These are phyloP conservation scores for Asterochloris erici DNA, from an alignment of 139 green algal species.

Conservation along the genomic window DNA sequence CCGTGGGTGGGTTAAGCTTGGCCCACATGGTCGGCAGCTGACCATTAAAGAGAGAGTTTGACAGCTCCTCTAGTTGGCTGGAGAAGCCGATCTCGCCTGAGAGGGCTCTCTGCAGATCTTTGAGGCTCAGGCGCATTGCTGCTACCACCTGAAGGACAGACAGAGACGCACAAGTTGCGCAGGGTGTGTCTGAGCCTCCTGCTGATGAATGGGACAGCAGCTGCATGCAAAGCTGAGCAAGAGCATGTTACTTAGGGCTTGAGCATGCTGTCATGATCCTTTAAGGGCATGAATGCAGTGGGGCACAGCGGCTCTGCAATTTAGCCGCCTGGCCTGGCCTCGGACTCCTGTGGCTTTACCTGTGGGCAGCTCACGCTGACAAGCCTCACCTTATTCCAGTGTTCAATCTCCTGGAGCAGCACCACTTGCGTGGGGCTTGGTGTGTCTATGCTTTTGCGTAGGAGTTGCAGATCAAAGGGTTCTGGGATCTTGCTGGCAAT, in stretches of 20 bases:
- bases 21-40: constrained; percentile 75
- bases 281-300: no score
- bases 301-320: no score
- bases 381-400: constrained; percentile 58
- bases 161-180: not conserved
- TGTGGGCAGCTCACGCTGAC: no score
- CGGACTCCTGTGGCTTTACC: no score
- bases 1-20: constrained; percentile 64
- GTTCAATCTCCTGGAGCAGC: constrained; percentile 82
- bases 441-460: constrained; percentile 68
- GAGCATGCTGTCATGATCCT: no score
- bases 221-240: not conserved
- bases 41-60: constrained; percentile 68
- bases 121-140: constrained; percentile 64
- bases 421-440: constrained; percentile 66
- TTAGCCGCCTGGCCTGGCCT: no score
- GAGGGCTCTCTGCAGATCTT: constrained; percentile 72
- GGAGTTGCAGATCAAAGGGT: constrained; percentile 76
- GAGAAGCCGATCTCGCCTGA: constrained; percentile 81
- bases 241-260: not conserved
- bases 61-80: constrained; percentile 67
- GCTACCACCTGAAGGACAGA: constrained; percentile 31
- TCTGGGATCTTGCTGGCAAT: constrained; percentile 68
- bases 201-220: not conserved
- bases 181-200: not conserved